Evolutionary conservation across 306 rosid genomes (phyloP).

Genomic region (Echinosophora koreensis): DNA sequence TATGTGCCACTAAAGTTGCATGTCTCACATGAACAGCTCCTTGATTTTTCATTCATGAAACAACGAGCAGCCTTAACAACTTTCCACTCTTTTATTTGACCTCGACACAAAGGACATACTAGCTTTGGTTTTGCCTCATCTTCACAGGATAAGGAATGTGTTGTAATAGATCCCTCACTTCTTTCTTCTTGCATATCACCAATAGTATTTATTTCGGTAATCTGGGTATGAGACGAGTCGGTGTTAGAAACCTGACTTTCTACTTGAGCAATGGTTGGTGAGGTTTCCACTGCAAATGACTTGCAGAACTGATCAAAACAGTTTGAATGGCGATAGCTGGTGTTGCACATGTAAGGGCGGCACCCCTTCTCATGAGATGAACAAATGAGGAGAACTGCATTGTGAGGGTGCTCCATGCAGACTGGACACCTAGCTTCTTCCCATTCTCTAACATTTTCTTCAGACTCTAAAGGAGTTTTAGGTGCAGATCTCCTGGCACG

Average conservation of each 20-base stretch:
- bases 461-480: constrained; percentile 61
- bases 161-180: constrained; percentile 60
- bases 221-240: constrained; percentile 45
- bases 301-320: constrained; percentile 96
- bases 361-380: constrained; percentile 93
- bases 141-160: constrained; percentile 68
- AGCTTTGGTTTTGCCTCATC: constrained; percentile 66
- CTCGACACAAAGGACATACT: constrained; percentile 94
- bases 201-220: constrained; percentile 53
- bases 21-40: constrained; percentile 92
- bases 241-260: constrained; percentile 55
- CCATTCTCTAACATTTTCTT: constrained; percentile 82
- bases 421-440: constrained; percentile 97
- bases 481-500: constrained; percentile 51
- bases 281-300: constrained; percentile 61
- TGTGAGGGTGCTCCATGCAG: constrained; percentile 99
- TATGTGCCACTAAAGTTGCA: constrained; percentile 84
- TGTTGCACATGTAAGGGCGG: constrained; percentile 98
- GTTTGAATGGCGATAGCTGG: constrained; percentile 98
- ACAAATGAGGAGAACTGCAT: constrained; percentile 92
- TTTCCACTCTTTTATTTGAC: constrained; percentile 82
- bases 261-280: constrained; percentile 55
- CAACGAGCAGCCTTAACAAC: constrained; percentile 87
- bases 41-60: constrained; percentile 88
- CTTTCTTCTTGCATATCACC: constrained; percentile 57